Evolutionary conservation across 805 yeast genomes (phyloP), one percentile per base, ranked within the genome.

Genomic region (Phaffomyces antillensis): DNA sequence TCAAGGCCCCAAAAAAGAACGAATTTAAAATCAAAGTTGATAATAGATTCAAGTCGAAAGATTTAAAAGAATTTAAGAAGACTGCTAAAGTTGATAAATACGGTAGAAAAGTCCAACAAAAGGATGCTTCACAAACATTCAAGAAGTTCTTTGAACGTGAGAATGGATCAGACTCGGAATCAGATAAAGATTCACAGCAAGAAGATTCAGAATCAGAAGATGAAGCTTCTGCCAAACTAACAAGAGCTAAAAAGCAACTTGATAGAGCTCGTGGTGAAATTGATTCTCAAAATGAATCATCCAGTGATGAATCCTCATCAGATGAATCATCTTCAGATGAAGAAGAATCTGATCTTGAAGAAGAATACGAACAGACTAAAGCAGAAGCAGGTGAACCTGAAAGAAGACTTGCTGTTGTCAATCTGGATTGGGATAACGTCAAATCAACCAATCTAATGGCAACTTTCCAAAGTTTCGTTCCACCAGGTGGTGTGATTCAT

Each of bases 371-470:
- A 23, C 85, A 80, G 51, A 68, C 67, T 10, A 74, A 77, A 43
- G 85, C 93, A n/a, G 89, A 86, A 40, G 83, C 80, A 41, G 95
- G 96, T 39, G 96, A 91, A 3, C 95, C 96, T 28, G 73, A 95
- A 1, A 69, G 68, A 31, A 70, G 86, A 7, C 71, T 93, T 58
- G 99, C 99, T 0, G 96, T 83, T 1, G 98, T 93, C 28, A 93
- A 93, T 59, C 71, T 93, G 76, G 99, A 93, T 61, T 93, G 99
- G 99, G 99, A 93, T 56, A 86, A 93, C 58, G 74, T 93, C n/a
- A 76, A 79, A 39, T 85, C 98, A 0, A 77, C 78, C 5, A 98
- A 93, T 61, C 68, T 91, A 51, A 77, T 86, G 83, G 95, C 95
- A 5, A 83, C 98, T 0, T 88, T 91, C 56, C 68, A 81, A 8